These are phyloP conservation scores for Cladophialophora bantiana DNA, from an alignment of 2,329 filamentous ascomycete species.

Conservation along the genomic window DNA sequence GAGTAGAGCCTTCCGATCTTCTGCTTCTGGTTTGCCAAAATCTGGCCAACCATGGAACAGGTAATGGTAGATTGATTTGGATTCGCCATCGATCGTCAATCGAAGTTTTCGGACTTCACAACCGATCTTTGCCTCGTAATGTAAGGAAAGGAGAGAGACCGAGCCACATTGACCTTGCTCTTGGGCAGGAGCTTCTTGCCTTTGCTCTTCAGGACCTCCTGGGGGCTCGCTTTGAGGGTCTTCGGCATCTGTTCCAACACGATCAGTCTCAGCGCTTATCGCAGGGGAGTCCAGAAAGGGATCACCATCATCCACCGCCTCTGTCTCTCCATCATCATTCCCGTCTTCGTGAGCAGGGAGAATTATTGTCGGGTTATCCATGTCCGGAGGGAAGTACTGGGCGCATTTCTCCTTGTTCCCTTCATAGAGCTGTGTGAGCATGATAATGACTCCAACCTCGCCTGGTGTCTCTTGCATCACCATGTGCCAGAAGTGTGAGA, in stretches of 20 bases:
- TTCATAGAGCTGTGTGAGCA: constrained; percentile 91
- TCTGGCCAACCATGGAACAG: constrained; percentile 90
- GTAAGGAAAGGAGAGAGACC: constrained; percentile 66
- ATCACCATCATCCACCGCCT: constrained; percentile 63
- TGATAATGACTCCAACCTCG: constrained; percentile 82
- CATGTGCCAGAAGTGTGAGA: constrained; percentile 94
- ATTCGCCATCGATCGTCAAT: constrained; percentile 57
- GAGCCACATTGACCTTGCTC: constrained; percentile 43
- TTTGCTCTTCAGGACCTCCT: constrained; percentile 1
- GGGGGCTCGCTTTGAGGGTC: constrained; percentile 3
- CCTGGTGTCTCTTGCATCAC: constrained; percentile 75
- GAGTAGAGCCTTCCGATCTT: constrained; percentile 59
- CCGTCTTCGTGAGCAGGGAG: constrained; percentile 43
- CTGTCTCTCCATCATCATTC: constrained; percentile 67
- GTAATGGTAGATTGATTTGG: constrained; percentile 79
- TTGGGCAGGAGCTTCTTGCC: constrained; percentile 13
- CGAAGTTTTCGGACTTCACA: constrained; percentile 77
- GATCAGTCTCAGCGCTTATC: constrained; percentile 40
- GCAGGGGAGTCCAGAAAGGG: constrained; percentile 38
- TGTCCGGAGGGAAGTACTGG: constrained; percentile 77
- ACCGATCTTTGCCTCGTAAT: constrained; percentile 63
- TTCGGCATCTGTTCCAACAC: constrained; percentile 32
- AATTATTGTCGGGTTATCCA: constrained; percentile 60
- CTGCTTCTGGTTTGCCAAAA: constrained; percentile 75
- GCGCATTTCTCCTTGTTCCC: constrained; percentile 80